A percentile compares a stretch with the other conserved stretches of the same genome.
Evolutionary conservation across 2,329 filamentous ascomycete species (phyloP).

Genomic region (Lachnellula hyalina): DNA sequence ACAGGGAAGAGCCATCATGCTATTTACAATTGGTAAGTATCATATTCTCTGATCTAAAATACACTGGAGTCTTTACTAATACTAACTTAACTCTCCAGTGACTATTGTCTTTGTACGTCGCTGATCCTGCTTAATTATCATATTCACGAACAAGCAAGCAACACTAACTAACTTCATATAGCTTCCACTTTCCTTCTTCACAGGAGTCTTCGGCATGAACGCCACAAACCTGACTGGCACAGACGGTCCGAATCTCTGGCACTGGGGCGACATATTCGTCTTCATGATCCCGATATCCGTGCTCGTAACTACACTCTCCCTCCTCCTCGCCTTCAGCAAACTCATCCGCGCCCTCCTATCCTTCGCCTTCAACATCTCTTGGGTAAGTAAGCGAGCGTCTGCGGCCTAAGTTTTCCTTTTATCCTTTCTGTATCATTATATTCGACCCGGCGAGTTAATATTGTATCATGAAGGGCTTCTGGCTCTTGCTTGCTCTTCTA

Average conservation of each 20-base stretch:
- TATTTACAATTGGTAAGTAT: constrained; percentile 13
- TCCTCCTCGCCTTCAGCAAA: constrained; percentile 10
- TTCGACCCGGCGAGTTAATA: no score
- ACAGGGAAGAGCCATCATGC: constrained; percentile 40
- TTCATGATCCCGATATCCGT: constrained; percentile 11
- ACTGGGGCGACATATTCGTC: constrained; percentile 7
- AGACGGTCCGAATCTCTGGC: background rate
- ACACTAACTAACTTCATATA: background rate
- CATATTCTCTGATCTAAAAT: background rate
- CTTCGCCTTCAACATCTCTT: constrained; percentile 1
- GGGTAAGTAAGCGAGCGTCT: no score
- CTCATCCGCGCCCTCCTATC: constrained; percentile 1
- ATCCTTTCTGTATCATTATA: no score
- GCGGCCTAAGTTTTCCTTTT: no score
- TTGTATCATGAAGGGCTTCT: no score
- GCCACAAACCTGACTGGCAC: background rate
- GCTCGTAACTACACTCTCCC: constrained; percentile 4
- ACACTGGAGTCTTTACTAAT: no score
- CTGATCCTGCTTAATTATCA: background rate
- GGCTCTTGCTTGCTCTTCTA: no score
- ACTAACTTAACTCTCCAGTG: background rate
- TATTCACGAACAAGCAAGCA: background rate
- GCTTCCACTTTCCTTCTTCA: constrained; percentile 13
- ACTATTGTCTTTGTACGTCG: constrained; percentile 16
- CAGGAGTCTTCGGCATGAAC: constrained; percentile 9